A percentile compares a stretch with the other conserved stretches of the same genome.
Evolutionary conservation across 106 monocot genomes (phyloP).

Genomic region (Ottelia alismoides): DNA sequence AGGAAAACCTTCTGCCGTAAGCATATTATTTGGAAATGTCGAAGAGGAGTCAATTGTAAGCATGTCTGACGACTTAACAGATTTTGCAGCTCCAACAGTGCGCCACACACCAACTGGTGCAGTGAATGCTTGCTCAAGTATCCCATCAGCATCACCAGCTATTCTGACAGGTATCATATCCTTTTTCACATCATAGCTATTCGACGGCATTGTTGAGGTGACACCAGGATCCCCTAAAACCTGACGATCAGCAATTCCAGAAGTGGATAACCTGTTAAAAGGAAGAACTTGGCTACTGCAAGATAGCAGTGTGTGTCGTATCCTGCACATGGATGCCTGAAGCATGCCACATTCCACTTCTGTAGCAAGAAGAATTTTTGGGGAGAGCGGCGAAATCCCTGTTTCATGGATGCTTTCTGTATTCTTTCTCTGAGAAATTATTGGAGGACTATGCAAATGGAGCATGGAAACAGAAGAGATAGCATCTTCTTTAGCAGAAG

Average conservation of each 20-base stretch:
- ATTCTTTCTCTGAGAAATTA: too few species aligned
- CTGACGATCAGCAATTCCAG: constrained; percentile 21
- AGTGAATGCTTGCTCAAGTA: constrained; percentile 32
- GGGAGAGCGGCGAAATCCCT: constrained; percentile 33
- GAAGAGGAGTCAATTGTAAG: constrained; percentile 23
- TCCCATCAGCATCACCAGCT: constrained; percentile 60
- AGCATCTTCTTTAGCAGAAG: constrained; percentile 33
- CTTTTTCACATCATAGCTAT: constrained; percentile 43
- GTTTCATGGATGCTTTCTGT: constrained; percentile 35
- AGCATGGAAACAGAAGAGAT: constrained; percentile 19
- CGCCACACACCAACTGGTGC: constrained; percentile 88
- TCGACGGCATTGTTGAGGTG: constrained; percentile 16
- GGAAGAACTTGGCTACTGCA: too few species aligned
- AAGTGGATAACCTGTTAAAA: too few species aligned
- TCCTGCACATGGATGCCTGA: constrained; percentile 85
- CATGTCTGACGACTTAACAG: constrained; percentile 24
- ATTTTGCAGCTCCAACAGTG: constrained; percentile 56
- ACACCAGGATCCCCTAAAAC: constrained; percentile 15
- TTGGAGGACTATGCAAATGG: constrained; percentile 13
- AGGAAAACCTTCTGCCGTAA: constrained; percentile 28
- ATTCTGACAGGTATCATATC: constrained; percentile 62
- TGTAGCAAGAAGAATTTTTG: constrained; percentile 64
- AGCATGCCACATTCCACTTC: constrained; percentile 78
- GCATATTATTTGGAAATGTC: constrained; percentile 17
- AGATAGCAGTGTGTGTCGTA: constrained; percentile 81